Evolutionary conservation across 1,284 basidiomycete species (phyloP).

Genomic region (Ustilago esculenta): DNA sequence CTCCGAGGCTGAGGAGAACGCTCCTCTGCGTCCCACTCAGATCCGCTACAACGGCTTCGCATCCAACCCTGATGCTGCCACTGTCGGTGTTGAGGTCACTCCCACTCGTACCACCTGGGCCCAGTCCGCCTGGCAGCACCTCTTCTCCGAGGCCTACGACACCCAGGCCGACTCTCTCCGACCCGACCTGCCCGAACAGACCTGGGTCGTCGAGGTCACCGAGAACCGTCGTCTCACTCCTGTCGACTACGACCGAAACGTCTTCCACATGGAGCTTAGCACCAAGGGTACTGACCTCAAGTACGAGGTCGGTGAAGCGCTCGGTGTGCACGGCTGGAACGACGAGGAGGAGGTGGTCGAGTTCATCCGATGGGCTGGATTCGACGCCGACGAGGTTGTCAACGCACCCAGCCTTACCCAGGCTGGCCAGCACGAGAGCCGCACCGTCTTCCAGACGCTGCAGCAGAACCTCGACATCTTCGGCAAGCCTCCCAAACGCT

Average conservation of each 20-base stretch:
- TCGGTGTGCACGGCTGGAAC: constrained; percentile 98
- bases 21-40: constrained; percentile 51
- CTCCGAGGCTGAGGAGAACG: constrained; percentile 54
- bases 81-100: constrained; percentile 44
- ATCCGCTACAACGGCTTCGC: constrained; percentile 62
- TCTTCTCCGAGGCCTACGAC: constrained; percentile 67
- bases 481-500: constrained; percentile 92
- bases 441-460: constrained; percentile 92
- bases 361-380: constrained; percentile 91
- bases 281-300: constrained; percentile 90
- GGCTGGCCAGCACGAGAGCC: constrained; percentile 72
- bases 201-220: constrained; percentile 89
- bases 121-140: constrained; percentile 64
- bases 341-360: constrained; percentile 86
- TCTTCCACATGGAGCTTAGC: constrained; percentile 98
- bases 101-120: constrained; percentile 60
- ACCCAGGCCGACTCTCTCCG: constrained; percentile 68
- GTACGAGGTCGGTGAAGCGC: constrained; percentile 95
- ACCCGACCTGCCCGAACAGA: constrained; percentile 88
- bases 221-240: constrained; percentile 96
- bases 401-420: constrained; percentile 76
- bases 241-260: constrained; percentile 93
- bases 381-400: constrained; percentile 82
- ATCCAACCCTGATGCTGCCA: constrained; percentile 49
- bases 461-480: constrained; percentile 98